Percentiles rank a stretch among this genome's conserved stretches.
These are phyloP conservation scores for Blastocystis sp. DNA, from an alignment of 352 stramenopile species.

Conservation along the genomic window DNA sequence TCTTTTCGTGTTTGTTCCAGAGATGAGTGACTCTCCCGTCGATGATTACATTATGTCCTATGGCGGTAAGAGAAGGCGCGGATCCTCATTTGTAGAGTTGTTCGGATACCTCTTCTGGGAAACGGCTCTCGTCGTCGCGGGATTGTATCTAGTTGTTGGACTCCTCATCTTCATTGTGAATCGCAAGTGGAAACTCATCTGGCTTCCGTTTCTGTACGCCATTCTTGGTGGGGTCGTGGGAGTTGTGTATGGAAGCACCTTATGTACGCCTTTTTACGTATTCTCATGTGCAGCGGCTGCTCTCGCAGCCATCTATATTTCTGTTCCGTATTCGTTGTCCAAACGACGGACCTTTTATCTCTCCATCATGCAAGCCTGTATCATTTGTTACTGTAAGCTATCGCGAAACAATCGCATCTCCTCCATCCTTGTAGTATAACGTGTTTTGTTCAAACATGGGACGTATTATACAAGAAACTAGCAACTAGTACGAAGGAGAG, in stretches of 20 bases:
- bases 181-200: conserved; percentile 17
- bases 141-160: not conserved
- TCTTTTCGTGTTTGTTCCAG: conserved; percentile 4
- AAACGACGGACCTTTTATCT: conserved; percentile 20
- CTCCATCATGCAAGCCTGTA: not conserved
- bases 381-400: conserved; percentile 29
- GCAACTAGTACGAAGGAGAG: too few species aligned
- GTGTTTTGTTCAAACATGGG: not conserved
- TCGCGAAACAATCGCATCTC: conserved; percentile 36
- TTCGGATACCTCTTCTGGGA: conserved; percentile 12
- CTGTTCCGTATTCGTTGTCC: conserved; percentile 47
- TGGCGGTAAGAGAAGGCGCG: not conserved
- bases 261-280: not conserved
- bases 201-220: conserved; percentile 20
- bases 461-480: not conserved
- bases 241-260: not conserved
- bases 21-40: not conserved
- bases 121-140: not conserved
- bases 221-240: conserved; percentile 8
- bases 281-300: not conserved
- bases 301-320: conserved; percentile 40
- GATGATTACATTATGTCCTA: conserved; percentile 48
- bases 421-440: conserved; percentile 20
- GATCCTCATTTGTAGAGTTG: not conserved
- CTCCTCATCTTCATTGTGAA: conserved; percentile 26